Conservation (phyloP, 2,329 filamentous ascomycete genomes). For the Moelleriella libera region DNA sequence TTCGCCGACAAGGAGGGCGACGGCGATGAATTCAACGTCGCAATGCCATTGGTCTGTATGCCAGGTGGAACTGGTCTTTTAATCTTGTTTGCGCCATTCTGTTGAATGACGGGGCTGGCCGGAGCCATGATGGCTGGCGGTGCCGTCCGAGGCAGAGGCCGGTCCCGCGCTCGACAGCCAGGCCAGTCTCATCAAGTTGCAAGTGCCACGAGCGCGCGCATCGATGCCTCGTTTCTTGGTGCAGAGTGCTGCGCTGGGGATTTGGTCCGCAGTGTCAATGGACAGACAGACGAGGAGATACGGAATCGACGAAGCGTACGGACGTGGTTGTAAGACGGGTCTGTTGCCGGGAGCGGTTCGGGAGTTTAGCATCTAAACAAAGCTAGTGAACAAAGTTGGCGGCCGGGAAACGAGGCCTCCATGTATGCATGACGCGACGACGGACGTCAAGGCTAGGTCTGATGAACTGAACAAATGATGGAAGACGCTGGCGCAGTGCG, state of each 20-base stretch:
- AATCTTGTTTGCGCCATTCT: constrained; percentile 38
- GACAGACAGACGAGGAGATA: too few relatives aligned
- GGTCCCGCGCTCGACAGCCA: constrained; percentile 1
- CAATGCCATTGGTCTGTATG: constrained; percentile 50
- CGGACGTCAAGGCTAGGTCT: too few relatives aligned
- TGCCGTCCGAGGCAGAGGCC: constrained; percentile 3
- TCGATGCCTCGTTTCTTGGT: constrained; percentile 4
- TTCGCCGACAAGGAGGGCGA: constrained; percentile 43
- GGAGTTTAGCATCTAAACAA: too few relatives aligned
- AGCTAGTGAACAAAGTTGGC: too few relatives aligned
- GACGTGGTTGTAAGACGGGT: too few relatives aligned
- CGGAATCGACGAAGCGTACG: too few relatives aligned
- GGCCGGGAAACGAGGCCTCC: too few relatives aligned
- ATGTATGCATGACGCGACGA: too few relatives aligned
- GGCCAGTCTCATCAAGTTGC: neutral
- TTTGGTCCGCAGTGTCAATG: too few relatives aligned
- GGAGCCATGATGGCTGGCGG: constrained; percentile 34
- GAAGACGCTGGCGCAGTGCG: constrained; percentile 1
- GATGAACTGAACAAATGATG: too few relatives aligned
- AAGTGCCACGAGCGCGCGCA: constrained; percentile 4
- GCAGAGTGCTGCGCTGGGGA: too few relatives aligned
- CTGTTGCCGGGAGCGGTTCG: too few relatives aligned
- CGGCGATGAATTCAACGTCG: constrained; percentile 43
- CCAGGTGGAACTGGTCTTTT: constrained; percentile 55
- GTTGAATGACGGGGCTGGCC: constrained; percentile 32